Conservation (phyloP, 306 rosid species). For the Prunus armeniaca region DNA sequence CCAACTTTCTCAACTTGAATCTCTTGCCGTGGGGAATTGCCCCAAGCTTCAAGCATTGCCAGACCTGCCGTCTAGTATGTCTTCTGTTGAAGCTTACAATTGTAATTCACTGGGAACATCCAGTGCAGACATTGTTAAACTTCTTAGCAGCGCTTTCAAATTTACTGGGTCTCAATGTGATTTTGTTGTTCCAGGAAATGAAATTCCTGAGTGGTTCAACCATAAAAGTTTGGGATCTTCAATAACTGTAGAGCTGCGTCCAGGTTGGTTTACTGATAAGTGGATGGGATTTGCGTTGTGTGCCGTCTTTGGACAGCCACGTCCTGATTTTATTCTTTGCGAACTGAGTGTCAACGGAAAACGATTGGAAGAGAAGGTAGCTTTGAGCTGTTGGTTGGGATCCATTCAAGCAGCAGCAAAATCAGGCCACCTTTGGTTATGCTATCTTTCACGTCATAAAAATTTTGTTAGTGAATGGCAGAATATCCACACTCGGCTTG, state of each 20-base stretch:
- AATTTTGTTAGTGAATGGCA: not conserved
- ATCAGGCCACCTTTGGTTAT: not conserved
- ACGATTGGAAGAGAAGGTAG: not conserved
- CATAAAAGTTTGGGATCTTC: not conserved
- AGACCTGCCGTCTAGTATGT: not conserved
- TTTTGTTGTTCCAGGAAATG: not conserved
- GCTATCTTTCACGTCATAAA: not conserved
- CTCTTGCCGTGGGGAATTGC: not conserved
- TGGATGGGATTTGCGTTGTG: not conserved
- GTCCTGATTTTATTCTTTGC: not conserved
- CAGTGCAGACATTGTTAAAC: not conserved
- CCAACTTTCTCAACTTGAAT: not conserved
- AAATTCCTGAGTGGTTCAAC: not conserved
- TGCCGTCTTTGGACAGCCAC: not conserved
- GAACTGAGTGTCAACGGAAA: not conserved
- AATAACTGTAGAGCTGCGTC: not conserved
- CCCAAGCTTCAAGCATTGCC: not conserved
- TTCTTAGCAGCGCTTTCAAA: not conserved
- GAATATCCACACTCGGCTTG: not conserved
- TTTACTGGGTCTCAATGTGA: not conserved
- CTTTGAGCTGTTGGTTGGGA: not conserved
- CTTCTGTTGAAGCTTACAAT: accelerated
- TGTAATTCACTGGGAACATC: not conserved
- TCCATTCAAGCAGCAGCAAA: too few relatives aligned
- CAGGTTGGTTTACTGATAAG: not conserved